Base-by-base conservation (phyloP, 768 basidiomycete genomes). In the Amyloporia xantha region DNA sequence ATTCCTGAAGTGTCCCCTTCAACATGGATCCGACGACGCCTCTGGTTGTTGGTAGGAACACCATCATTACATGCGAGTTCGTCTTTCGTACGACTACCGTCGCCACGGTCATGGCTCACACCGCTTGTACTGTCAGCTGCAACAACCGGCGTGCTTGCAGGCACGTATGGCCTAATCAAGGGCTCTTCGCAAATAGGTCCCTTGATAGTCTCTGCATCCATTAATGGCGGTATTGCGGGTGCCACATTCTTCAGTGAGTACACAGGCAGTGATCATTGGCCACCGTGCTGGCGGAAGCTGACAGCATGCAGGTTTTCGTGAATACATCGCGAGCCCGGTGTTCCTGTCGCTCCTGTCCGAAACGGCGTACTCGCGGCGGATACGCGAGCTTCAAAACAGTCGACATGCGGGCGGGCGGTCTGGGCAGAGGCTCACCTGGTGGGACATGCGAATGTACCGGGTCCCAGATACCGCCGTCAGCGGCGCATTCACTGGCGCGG, bases 11-110 rank as follows among this genome's bases (percentile, higher is more conserved):
- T 20, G 30, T 33, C 7, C 30, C 30, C 30, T 15, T 30, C 21
- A 24, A 46, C 3, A 67, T 68, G 64, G 60, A 65, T 26, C 61
- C 60, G 15, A 50, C 60, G 10, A 63, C 63, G 10, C 66, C 66
- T 11, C 41, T 60, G 50, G 79, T 74, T 23, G 70, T 88, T 39
- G 70, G 73, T 24, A 68, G 75, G 49, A 82, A 84, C 49, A 78
- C 83, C 23, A 59, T 77, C 53, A 65, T 76, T 67, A 79, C 83
- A 82, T 89, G 86, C 86, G 76, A 84, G 86, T 88, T 79, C 80
- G 82, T 84, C 67, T 72, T 70, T 68, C 57, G 43, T 25, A n/a
- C 35, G 37, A 26, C 23, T 47, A 3, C 6, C 17, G n/a, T 15
- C 30, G 12, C 35, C 56, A 33, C 52, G 54, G 15, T 2, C 17